Evolutionary conservation across 345 rosid species (phyloP).

Genomic region (Tarenaya hassleriana): DNA sequence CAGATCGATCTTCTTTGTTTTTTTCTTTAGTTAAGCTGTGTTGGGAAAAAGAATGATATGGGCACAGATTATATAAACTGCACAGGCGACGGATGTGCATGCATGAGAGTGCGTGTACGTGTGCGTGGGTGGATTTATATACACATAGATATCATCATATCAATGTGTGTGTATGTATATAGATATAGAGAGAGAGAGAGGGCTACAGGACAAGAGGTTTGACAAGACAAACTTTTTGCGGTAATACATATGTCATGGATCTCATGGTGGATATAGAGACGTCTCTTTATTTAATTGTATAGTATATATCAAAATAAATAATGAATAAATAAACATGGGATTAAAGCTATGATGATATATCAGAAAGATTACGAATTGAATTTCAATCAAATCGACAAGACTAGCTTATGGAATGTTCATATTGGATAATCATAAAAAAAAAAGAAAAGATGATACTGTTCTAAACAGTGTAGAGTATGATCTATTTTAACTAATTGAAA

Average conservation of each 20-base stretch:
- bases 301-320: background rate
- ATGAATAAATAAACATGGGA: background rate
- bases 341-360: background rate
- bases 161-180: conserved; percentile 13
- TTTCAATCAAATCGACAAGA: conserved; percentile 17
- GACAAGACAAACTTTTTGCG: conserved; percentile 23
- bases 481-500: too few relatives aligned
- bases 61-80: conserved; percentile 13
- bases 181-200: conserved; percentile 8
- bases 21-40: too few relatives aligned
- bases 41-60: background rate
- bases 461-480: too few relatives aligned
- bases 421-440: background rate
- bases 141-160: conserved; percentile 16
- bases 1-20: background rate
- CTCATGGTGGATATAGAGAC: background rate
- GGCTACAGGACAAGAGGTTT: conserved; percentile 19
- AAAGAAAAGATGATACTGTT: too few relatives aligned
- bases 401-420: conserved; percentile 14
- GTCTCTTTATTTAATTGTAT: background rate
- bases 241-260: conserved; percentile 20
- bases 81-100: conserved; percentile 1
- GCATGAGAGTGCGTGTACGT: conserved; percentile 4
- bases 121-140: conserved; percentile 6
- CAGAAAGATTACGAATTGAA: background rate